Percentiles rank a stretch among this genome's conserved stretches.
These are phyloP conservation scores for Phytophthora melonis DNA, from an alignment of 352 stramenopile species.

Conservation along the genomic window DNA sequence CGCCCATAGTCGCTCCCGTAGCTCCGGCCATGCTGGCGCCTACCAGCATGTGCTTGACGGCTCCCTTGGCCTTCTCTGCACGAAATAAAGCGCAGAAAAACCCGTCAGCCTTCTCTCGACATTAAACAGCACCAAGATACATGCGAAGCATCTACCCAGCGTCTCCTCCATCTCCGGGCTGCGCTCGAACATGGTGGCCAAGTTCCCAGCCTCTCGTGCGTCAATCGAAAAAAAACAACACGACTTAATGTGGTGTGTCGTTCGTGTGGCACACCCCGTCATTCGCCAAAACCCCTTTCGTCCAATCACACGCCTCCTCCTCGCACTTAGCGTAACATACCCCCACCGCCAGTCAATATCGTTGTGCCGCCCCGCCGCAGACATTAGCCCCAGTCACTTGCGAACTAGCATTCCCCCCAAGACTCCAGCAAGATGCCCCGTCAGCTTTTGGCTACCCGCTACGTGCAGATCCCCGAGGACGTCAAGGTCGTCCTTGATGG, in stretches of 20 bases:
- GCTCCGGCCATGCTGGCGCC: slow-evolving; percentile 63
- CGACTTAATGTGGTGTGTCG: slow-evolving; percentile 14
- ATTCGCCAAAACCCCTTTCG: slow-evolving; percentile 16
- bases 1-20: slow-evolving; percentile 65
- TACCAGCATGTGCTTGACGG: slow-evolving; percentile 76
- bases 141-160: slow-evolving; percentile 20
- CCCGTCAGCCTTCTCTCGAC: not conserved
- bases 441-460: slow-evolving; percentile 94
- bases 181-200: slow-evolving; percentile 39
- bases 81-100: not conserved
- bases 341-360: slow-evolving; percentile 1
- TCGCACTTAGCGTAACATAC: not conserved
- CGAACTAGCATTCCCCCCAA: slow-evolving; percentile 71
- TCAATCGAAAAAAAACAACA: slow-evolving; percentile 2
- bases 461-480: slow-evolving; percentile 94
- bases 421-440: slow-evolving; percentile 73
- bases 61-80: slow-evolving; percentile 71
- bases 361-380: not conserved
- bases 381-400: slow-evolving; percentile 52
- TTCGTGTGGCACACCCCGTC: slow-evolving; percentile 7
- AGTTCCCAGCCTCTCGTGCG: slow-evolving; percentile 8
- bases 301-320: not conserved
- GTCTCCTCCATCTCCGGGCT: slow-evolving; percentile 38
- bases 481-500: slow-evolving; percentile 95
- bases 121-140: not conserved